These are phyloP conservation scores for Arabis alpina DNA, from an alignment of 345 rosid genomes.

Conservation along the genomic window DNA sequence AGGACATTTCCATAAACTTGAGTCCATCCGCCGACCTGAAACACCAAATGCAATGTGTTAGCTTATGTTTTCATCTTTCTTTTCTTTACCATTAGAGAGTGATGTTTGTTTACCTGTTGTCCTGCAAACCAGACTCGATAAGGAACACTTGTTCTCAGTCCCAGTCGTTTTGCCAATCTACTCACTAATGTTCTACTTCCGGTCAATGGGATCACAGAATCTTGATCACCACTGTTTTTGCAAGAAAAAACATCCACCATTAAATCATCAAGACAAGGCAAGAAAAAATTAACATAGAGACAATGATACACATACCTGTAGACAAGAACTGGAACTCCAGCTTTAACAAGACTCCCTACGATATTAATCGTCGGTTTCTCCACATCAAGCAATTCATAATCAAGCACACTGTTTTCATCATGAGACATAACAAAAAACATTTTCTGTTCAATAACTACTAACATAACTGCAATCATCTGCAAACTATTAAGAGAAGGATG, in stretches of 20 bases:
- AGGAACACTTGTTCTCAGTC: conserved; percentile 64
- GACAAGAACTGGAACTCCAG: conserved; percentile 79
- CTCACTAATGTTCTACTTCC: conserved; percentile 78
- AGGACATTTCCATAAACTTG: conserved; percentile 80
- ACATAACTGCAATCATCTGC: conserved; percentile 18
- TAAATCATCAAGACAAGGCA: not conserved
- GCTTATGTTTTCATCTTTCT: conserved; percentile 9
- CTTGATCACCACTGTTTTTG: conserved; percentile 87
- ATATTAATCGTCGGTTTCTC: conserved; percentile 78
- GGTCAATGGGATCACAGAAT: conserved; percentile 90
- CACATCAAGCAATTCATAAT: conserved; percentile 74
- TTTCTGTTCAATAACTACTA: conserved; percentile 4
- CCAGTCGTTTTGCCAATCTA: conserved; percentile 60
- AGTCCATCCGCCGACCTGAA: conserved; percentile 98
- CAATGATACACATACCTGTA: conserved; percentile 64
- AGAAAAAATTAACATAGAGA: conserved; percentile 5
- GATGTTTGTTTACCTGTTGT: conserved; percentile 59
- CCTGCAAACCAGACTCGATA: conserved; percentile 93
- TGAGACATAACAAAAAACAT: not conserved
- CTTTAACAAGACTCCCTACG: conserved; percentile 65
- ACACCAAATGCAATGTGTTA: conserved; percentile 27
- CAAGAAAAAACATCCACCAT: conserved; percentile 10
- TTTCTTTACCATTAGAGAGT: not conserved
- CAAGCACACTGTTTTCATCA: conserved; percentile 64
- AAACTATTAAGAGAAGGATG: conserved; percentile 11